phyloP scores from a whole-genome alignment of 169 alveolate genomes.

The Cryptosporidium meleagridis region DNA sequence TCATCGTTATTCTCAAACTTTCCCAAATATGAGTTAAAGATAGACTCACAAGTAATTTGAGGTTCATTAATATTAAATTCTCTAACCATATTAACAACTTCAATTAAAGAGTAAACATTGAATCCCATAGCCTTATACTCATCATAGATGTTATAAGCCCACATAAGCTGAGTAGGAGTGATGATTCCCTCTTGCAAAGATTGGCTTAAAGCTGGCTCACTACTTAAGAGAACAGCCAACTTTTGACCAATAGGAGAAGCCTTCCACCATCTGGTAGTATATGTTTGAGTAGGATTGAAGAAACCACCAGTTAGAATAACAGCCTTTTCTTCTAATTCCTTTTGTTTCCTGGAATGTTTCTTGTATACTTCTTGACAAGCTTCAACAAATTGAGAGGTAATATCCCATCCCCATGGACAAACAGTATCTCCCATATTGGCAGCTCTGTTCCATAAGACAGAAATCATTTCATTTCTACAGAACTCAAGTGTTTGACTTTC shows the following conservation, averaged over 20 bases:
- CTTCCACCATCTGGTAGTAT: slow-evolving; percentile 73
- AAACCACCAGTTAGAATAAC: slow-evolving; percentile 65
- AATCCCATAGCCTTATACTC: slow-evolving; percentile 56
- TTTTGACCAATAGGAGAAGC: slow-evolving; percentile 73
- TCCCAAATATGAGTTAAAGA: slow-evolving; percentile 50
- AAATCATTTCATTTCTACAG: slow-evolving; percentile 73
- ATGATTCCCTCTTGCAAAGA: slow-evolving; percentile 56
- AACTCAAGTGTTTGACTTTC: slow-evolving; percentile 50
- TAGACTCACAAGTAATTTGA: slow-evolving; percentile 42
- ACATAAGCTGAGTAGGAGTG: slow-evolving; percentile 69
- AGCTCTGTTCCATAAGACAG: slow-evolving; percentile 52
- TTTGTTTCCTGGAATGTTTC: slow-evolving; percentile 27
- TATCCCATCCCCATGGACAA: slow-evolving; percentile 75
- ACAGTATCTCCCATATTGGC: slow-evolving; percentile 59
- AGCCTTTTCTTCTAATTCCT: slow-evolving; percentile 68
- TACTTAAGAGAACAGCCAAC: slow-evolving; percentile 27
- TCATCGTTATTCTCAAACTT: slow-evolving; percentile 58
- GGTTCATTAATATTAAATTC: slow-evolving; percentile 61
- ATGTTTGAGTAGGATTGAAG: slow-evolving; percentile 60
- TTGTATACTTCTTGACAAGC: slow-evolving; percentile 73
- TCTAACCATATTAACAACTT: slow-evolving; percentile 60
- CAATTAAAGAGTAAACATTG: slow-evolving; percentile 51
- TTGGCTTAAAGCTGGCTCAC: slow-evolving; percentile 54
- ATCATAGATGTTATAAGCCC: slow-evolving; percentile 62
- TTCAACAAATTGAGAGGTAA: slow-evolving; percentile 53